These are phyloP conservation scores for Rhodamnia argentea DNA, from an alignment of 345 rosid species.

Conservation along the genomic window DNA sequence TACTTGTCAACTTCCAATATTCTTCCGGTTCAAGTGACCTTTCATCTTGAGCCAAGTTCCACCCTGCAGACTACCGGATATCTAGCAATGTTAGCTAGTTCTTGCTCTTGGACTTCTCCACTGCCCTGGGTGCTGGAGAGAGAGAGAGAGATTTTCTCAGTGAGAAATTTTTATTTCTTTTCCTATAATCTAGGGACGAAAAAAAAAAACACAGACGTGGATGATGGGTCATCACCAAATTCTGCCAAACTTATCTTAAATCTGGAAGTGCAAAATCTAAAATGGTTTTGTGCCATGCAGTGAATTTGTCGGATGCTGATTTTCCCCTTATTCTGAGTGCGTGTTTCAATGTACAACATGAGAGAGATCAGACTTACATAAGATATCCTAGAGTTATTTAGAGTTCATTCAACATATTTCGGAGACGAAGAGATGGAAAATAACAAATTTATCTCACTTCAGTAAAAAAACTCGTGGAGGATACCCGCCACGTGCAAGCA, in stretches of 20 bases:
- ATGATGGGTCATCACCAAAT: not conserved
- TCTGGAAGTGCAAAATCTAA: not conserved
- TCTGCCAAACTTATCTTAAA: not conserved
- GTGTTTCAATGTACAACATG: not conserved
- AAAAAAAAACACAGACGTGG: not conserved
- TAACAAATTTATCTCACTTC: not conserved
- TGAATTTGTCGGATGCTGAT: not conserved
- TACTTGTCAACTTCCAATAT: not conserved
- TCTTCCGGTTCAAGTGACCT: not conserved
- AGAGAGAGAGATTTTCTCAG: not conserved
- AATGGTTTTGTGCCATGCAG: not conserved
- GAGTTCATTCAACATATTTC: not conserved
- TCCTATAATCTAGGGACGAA: not conserved
- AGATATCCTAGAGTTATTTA: not conserved
- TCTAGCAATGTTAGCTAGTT: slow-evolving; percentile 14
- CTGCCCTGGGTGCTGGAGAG: slow-evolving; percentile 57
- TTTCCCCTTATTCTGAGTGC: not conserved
- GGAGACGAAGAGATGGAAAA: not conserved
- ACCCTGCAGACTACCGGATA: not conserved
- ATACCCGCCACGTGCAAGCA: not conserved
- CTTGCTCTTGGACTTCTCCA: slow-evolving; percentile 44
- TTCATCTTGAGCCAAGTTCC: not conserved
- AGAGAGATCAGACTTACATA: not conserved
- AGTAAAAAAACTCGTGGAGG: not conserved
- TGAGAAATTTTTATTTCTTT: not conserved